Evolutionary conservation across 164 flowering plant species (phyloP), one percentile per base, ranked within the genome.

Genomic region (Protea cynaroides): DNA sequence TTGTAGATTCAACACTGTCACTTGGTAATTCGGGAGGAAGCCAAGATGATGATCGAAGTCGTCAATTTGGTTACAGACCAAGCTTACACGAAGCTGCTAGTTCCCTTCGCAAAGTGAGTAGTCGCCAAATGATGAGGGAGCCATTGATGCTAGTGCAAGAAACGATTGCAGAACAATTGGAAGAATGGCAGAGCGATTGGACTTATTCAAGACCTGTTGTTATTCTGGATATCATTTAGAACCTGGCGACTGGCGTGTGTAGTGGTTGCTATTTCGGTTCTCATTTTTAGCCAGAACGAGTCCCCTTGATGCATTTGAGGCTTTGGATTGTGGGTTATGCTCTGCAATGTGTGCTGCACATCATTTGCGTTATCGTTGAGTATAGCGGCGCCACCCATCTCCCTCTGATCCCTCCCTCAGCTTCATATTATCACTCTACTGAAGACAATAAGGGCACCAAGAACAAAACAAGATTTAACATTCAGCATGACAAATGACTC

Each of bases 131-230:
- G 73, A 80, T 84, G 83, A 71, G 84, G 43, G 84, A 82, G 74
- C 86, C 81, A 23, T 84, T 86, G 65, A 73, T 82, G 75, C 15
- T 71, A 65, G 88, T 84, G 2, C 58, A 86, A 44, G 86, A 84
- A 65, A 69, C 80, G 14, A 84, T 86, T 29, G 86, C 82, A 25
- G 83, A 84, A 69, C 84, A 84, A 46, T 61, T 84, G 76, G 85
- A 81, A 75, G 86, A 81, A 70, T 64, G 86, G 55, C 79, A 86
- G 64, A 70, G 83, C 66, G 85, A 79, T 62, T 78, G 88, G 84
- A 84, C 88, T 8, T 84, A 82, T 51, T 84, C 86, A 25, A 77
- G 69, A 67, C 86, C 88, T 2, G 81, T 84, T 25, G 84, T 84
- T 46, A 64, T 80, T 59, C 71, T 84, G 12, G 86, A 84, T 58